Conservation (phyloP, 345 rosid species). For the Cochlearia excelsa region DNA sequence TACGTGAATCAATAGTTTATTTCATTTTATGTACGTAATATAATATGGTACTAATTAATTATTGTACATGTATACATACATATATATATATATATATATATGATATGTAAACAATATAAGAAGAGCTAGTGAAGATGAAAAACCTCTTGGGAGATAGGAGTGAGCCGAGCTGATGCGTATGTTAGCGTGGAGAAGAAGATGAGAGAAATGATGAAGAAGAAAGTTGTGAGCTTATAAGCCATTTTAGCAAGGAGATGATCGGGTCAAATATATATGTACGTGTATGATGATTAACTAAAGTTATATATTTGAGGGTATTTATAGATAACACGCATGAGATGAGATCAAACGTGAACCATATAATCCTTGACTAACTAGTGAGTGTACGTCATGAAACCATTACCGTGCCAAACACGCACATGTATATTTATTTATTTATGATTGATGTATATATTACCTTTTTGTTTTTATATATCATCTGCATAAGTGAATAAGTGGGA, state of each 20-base stretch:
- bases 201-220: constrained; percentile 36
- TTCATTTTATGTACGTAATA: too few relatives aligned
- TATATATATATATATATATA: too few relatives aligned
- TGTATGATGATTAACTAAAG: background rate
- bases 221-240: constrained; percentile 34
- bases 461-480: too few relatives aligned
- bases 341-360: constrained; percentile 35
- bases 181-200: constrained; percentile 42
- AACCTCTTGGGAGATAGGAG: constrained; percentile 42
- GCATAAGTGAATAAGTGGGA: background rate
- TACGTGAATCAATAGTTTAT: too few relatives aligned
- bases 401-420: constrained; percentile 34
- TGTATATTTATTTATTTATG: constrained; percentile 4
- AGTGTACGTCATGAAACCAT: constrained; percentile 17
- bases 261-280: too few relatives aligned
- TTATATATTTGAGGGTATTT: constrained; percentile 18
- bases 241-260: constrained; percentile 3
- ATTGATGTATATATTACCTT: too few relatives aligned
- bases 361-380: constrained; percentile 9
- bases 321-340: constrained; percentile 26
- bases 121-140: constrained; percentile 1
- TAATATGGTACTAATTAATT: too few relatives aligned
- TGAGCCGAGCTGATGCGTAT: constrained; percentile 42
- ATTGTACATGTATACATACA: too few relatives aligned
- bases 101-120: background rate